phyloP scores from a whole-genome alignment of 352 stramenopile species.

The Phytophthora lateralis region DNA sequence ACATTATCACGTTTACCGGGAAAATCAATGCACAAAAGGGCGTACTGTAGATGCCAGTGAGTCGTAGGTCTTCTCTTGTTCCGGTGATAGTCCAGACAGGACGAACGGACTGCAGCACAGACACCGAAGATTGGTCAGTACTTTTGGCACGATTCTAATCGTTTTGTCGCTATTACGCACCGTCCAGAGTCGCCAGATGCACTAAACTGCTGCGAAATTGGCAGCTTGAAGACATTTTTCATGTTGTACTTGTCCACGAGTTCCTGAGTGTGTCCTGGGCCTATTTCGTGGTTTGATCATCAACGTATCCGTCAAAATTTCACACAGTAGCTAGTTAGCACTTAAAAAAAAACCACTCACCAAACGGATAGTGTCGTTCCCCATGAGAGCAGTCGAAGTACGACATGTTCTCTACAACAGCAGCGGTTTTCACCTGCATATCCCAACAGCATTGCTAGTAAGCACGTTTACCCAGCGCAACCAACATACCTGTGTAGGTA shows the following conservation, averaged over 20 bases:
- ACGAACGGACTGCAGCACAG: constrained; percentile 72
- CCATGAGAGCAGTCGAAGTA: constrained; percentile 94
- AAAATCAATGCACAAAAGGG: neutral
- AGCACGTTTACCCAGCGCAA: neutral
- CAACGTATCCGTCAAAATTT: neutral
- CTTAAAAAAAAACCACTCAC: constrained; percentile 29
- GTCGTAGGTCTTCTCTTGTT: constrained; percentile 76
- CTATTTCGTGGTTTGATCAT: constrained; percentile 29
- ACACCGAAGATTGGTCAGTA: neutral
- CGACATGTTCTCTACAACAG: constrained; percentile 99
- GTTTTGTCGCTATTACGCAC: constrained; percentile 34
- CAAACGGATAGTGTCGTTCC: constrained; percentile 88
- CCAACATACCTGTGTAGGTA: neutral
- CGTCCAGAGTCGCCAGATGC: constrained; percentile 73
- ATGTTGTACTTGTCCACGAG: constrained; percentile 82
- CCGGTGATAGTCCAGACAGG: constrained; percentile 64
- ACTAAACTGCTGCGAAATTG: constrained; percentile 80
- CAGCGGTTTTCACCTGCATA: constrained; percentile 93
- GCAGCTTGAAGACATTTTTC: constrained; percentile 87
- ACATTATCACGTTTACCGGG: neutral
- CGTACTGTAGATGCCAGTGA: constrained; percentile 61
- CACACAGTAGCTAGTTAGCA: neutral
- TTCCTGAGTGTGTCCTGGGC: constrained; percentile 73
- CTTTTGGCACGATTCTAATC: neutral
- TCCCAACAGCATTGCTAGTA: constrained; percentile 7